Conservation (phyloP, 2,329 filamentous ascomycete species). For the Beauveria sp. region DNA sequence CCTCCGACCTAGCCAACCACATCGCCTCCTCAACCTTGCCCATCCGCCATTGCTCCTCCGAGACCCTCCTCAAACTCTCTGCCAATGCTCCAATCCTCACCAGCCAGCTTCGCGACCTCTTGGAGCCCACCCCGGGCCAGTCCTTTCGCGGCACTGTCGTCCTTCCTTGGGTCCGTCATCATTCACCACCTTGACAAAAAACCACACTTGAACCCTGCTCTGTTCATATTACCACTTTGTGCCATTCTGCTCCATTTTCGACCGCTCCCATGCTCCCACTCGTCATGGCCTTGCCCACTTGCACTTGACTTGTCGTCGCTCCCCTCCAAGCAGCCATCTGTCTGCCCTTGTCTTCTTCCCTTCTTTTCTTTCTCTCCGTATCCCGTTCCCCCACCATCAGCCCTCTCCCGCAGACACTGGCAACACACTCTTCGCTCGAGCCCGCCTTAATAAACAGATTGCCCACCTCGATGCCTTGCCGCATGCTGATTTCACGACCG, state of each 20-base stretch:
- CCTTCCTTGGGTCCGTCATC: not conserved
- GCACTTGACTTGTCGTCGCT: not conserved
- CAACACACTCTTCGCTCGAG: not conserved
- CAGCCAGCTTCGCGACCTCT: conserved; percentile 9
- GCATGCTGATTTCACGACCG: not conserved
- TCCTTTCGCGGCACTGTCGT: not conserved
- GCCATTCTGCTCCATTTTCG: conserved; percentile 1
- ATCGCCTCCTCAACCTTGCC: conserved; percentile 8
- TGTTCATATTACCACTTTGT: not conserved
- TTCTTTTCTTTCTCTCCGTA: not conserved
- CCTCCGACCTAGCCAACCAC: conserved; percentile 9
- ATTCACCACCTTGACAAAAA: not conserved
- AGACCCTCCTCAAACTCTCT: conserved; percentile 14
- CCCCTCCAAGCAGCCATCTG: not conserved
- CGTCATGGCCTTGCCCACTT: not conserved
- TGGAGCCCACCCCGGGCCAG: conserved; percentile 2
- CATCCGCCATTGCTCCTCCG: conserved; percentile 11
- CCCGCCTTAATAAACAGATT: not conserved
- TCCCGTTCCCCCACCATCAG: not conserved
- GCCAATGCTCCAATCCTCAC: conserved; percentile 1
- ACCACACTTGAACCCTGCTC: not conserved
- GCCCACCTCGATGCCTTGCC: not conserved
- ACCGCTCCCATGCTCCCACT: not conserved
- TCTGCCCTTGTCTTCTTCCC: not conserved
- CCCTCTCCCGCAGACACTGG: not conserved